Percentiles rank a stretch among this genome's conserved stretches.
These are phyloP conservation scores for Calamus simplicifolius DNA, from an alignment of 176 grass and related monocot genomes.

Conservation along the genomic window DNA sequence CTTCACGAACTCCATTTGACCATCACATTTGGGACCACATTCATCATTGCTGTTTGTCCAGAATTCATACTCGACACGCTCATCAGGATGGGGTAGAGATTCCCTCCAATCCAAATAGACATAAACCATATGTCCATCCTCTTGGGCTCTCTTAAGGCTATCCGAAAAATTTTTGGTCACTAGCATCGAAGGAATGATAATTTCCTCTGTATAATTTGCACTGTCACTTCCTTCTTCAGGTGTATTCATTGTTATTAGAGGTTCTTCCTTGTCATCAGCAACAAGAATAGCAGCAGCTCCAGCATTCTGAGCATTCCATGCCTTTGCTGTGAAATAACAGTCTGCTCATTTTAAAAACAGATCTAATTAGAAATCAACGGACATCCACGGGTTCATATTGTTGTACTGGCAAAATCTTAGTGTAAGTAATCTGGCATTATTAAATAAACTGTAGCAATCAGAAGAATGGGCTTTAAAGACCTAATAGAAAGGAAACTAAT, in stretches of 20 bases:
- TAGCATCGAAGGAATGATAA: conserved; percentile 81
- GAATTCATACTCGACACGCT: conserved; percentile 86
- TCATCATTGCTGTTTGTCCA: conserved; percentile 97
- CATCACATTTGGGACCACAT: conserved; percentile 85
- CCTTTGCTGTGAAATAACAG: conserved; percentile 82
- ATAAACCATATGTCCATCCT: conserved; percentile 59
- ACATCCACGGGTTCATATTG: neutral
- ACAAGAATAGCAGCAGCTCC: conserved; percentile 78
- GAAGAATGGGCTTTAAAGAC: no score
- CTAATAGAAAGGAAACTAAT: no score
- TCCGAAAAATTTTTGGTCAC: conserved; percentile 65
- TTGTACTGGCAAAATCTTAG: no score
- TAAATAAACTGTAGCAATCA: no score
- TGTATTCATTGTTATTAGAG: conserved; percentile 87
- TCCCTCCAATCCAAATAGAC: conserved; percentile 88
- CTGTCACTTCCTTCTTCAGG: conserved; percentile 51
- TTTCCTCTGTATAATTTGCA: conserved; percentile 48
- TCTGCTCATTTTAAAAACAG: conserved; percentile 35
- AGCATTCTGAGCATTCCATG: conserved; percentile 79
- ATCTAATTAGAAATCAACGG: conserved; percentile 2
- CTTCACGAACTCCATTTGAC: conserved; percentile 77
- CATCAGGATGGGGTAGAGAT: conserved; percentile 76
- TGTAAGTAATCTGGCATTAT: no score
- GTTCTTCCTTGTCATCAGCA: conserved; percentile 50
- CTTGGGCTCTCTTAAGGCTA: conserved; percentile 49